Conservation (phyloP, 345 rosid species). For the Melastoma malabathricum region DNA sequence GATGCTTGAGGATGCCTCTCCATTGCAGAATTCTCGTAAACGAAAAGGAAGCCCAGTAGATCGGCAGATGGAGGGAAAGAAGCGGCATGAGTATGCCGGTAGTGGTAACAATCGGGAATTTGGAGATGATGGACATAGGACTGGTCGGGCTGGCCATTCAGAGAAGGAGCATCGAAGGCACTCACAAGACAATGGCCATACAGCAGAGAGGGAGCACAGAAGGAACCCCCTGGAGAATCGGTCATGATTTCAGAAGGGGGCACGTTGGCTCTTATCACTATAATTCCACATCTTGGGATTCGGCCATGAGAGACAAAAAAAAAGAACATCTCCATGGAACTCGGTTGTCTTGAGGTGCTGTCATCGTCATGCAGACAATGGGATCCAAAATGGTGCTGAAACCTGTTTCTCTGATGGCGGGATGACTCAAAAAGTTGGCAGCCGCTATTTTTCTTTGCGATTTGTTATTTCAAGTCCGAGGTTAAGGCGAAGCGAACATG, state of each 20-base stretch:
- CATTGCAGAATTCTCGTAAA: slow-evolving; percentile 38
- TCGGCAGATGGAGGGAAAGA: slow-evolving; percentile 43
- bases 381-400: too few species aligned
- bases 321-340: too few species aligned
- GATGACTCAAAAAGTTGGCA: too few species aligned
- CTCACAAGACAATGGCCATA: slow-evolving; percentile 22
- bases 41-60: slow-evolving; percentile 57
- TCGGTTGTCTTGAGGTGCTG: too few species aligned
- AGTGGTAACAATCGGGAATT: slow-evolving; percentile 1
- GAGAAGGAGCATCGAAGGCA: slow-evolving; percentile 33
- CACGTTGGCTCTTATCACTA: too few species aligned
- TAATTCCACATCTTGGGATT: too few species aligned
- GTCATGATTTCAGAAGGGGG: slow-evolving; percentile 8
- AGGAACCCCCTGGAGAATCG: slow-evolving; percentile 28
- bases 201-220: slow-evolving; percentile 20
- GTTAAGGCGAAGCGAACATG: too few species aligned
- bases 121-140: slow-evolving; percentile 15
- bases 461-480: too few species aligned
- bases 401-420: too few species aligned
- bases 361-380: too few species aligned
- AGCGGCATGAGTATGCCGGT: slow-evolving; percentile 23
- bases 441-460: too few species aligned
- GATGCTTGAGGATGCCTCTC: slow-evolving; percentile 39
- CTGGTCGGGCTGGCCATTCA: slow-evolving; percentile 10
- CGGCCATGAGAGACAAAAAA: too few species aligned